phyloP scores from a whole-genome alignment of 2,329 filamentous ascomycete species.

The Bipolaris sorokiniana region DNA sequence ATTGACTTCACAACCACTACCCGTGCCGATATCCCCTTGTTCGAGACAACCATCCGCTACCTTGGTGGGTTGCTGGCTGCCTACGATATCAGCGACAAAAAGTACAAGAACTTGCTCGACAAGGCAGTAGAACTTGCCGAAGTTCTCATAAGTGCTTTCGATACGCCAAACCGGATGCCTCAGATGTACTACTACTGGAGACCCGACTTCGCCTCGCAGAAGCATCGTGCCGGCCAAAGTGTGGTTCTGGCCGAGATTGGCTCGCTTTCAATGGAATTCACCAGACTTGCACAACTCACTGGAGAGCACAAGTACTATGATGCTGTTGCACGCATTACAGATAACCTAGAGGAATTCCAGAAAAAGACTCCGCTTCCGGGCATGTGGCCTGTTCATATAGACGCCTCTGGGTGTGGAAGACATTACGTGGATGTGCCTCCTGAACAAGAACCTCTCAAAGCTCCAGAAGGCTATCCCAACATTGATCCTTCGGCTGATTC shows the following conservation, averaged over 20 bases:
- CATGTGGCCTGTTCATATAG: conserved; percentile 57
- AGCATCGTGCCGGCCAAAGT: conserved; percentile 49
- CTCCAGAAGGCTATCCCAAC: conserved; percentile 17
- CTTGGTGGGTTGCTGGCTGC: conserved; percentile 72
- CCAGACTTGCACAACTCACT: conserved; percentile 55
- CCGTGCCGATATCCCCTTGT: conserved; percentile 64
- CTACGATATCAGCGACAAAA: conserved; percentile 67
- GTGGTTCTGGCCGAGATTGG: conserved; percentile 57
- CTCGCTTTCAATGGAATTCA: conserved; percentile 57
- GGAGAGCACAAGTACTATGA: conserved; percentile 57
- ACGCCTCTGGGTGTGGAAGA: conserved; percentile 50
- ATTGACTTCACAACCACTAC: conserved; percentile 67
- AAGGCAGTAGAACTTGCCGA: conserved; percentile 70
- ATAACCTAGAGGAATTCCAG: conserved; percentile 53
- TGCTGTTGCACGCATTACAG: conserved; percentile 55
- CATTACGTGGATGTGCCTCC: conserved; percentile 33
- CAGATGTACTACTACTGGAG: conserved; percentile 64
- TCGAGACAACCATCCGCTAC: conserved; percentile 75
- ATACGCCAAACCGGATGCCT: conserved; percentile 72
- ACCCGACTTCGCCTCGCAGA: conserved; percentile 45
- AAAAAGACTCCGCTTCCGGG: conserved; percentile 54
- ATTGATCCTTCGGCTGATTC: background rate
- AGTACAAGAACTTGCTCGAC: conserved; percentile 59
- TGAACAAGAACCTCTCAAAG: conserved; percentile 30
- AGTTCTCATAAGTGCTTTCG: conserved; percentile 69